These are phyloP conservation scores for Coccomyxa subellipsoidea DNA, from an alignment of 163 green algal species.

Conservation along the genomic window DNA sequence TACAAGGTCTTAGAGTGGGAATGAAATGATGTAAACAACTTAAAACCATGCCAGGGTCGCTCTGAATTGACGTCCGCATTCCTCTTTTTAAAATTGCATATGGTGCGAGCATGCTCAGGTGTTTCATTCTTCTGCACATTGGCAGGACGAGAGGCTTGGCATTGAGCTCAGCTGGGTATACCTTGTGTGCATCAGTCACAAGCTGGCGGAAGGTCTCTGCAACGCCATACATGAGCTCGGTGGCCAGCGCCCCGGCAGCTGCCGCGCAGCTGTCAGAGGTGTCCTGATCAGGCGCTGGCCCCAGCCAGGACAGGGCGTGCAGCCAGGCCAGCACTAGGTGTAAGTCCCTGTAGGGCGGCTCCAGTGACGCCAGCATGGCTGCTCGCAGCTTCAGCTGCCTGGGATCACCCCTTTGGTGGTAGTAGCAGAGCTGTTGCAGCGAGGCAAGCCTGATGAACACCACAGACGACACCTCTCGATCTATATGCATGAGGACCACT, in stretches of 20 bases:
- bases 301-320: neutral
- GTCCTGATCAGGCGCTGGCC: neutral
- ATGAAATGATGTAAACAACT: too few relatives aligned
- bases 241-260: neutral
- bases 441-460: neutral
- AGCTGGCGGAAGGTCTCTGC: neutral
- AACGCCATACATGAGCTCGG: neutral
- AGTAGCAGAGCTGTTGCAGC: neutral
- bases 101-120: too few relatives aligned
- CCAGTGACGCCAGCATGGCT: neutral
- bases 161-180: too few relatives aligned
- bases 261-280: neutral
- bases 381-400: neutral
- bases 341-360: neutral
- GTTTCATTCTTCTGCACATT: too few relatives aligned
- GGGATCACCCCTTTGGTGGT: neutral
- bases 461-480: too few relatives aligned
- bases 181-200: neutral
- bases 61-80: too few relatives aligned
- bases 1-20: too few relatives aligned
- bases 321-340: neutral
- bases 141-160: too few relatives aligned
- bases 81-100: too few relatives aligned
- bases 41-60: too few relatives aligned
- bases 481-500: too few relatives aligned